Percentiles rank a stretch among this genome's conserved stretches.
Evolutionary conservation across 345 rosid genomes (phyloP).

Genomic region (Eucalyptus caleyi): DNA sequence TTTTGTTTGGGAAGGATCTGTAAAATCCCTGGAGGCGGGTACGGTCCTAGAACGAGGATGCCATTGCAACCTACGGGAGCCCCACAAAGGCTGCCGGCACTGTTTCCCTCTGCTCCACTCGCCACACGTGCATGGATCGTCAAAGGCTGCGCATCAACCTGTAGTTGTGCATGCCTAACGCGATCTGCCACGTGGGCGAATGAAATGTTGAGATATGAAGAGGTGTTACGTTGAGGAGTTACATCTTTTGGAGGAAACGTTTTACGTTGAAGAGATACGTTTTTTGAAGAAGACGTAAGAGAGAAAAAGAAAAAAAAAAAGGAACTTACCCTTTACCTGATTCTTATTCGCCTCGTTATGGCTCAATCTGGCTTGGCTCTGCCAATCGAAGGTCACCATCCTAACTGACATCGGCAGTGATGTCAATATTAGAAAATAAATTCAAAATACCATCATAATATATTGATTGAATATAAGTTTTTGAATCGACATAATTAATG

Average conservation of each 20-base stretch:
- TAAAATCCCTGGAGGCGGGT: background rate
- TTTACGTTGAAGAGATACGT: too few relatives aligned
- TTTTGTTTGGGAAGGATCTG: too few relatives aligned
- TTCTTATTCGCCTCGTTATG: too few relatives aligned
- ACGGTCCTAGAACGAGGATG: background rate
- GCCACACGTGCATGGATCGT: background rate
- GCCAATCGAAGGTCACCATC: too few relatives aligned
- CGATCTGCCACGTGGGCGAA: background rate
- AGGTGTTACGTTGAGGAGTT: too few relatives aligned
- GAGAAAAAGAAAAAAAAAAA: too few relatives aligned
- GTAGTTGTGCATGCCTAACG: rapidly evolving
- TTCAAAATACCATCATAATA: background rate
- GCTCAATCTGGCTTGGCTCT: too few relatives aligned
- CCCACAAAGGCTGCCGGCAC: background rate
- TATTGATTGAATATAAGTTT: background rate
- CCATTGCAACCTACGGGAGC: background rate
- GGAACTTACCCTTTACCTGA: too few relatives aligned
- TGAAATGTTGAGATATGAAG: too few relatives aligned
- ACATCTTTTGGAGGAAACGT: too few relatives aligned
- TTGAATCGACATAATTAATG: background rate
- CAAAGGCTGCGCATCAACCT: background rate
- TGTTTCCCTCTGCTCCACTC: background rate
- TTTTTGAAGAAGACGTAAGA: too few relatives aligned
- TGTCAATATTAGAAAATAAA: background rate
- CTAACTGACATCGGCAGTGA: background rate